Percentiles rank a stretch among this genome's conserved stretches.
Evolutionary conservation across 352 stramenopile species (phyloP).

Genomic region (Globisporangium yorkense): DNA sequence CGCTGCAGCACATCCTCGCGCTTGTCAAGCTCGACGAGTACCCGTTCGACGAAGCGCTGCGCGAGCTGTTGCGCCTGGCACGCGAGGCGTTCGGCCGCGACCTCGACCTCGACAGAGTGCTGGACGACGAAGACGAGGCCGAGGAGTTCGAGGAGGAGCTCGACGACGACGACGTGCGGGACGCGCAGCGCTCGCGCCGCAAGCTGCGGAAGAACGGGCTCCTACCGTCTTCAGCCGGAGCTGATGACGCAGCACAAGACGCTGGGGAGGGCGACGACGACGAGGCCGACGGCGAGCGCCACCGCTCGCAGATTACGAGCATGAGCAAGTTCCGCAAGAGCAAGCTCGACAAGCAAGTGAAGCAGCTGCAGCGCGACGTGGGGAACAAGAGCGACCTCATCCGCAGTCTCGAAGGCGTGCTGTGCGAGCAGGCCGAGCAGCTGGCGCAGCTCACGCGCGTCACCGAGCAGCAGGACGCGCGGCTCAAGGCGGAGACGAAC

Average conservation of each 20-base stretch:
- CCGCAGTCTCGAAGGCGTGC: constrained; percentile 37
- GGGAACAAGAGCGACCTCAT: constrained; percentile 40
- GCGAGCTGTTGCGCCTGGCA: constrained; percentile 59
- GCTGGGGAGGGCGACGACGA: constrained; percentile 7
- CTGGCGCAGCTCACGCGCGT: constrained; percentile 31
- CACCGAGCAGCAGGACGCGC: constrained; percentile 34
- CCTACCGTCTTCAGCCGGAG: constrained; percentile 3
- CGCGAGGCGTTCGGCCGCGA: constrained; percentile 55
- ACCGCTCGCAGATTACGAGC: constrained; percentile 27
- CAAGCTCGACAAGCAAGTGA: constrained; percentile 58
- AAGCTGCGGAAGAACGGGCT: constrained; percentile 16
- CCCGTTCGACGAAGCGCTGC: constrained; percentile 68
- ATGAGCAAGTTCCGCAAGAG: constrained; percentile 68
- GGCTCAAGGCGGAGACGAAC: constrained; percentile 33
- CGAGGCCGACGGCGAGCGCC: background rate
- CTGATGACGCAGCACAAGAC: constrained; percentile 1
- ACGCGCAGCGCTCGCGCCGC: constrained; percentile 20
- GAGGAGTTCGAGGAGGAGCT: constrained; percentile 59
- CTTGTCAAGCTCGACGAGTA: constrained; percentile 76
- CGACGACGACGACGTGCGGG: constrained; percentile 39
- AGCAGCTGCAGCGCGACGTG: constrained; percentile 49
- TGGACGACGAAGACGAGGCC: constrained; percentile 58
- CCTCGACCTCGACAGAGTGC: constrained; percentile 33
- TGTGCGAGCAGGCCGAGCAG: constrained; percentile 51
- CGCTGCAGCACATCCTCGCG: constrained; percentile 60